Base-by-base conservation (phyloP, 1,284 basidiomycete species). In the Lentinula novae-zelandiae region DNA sequence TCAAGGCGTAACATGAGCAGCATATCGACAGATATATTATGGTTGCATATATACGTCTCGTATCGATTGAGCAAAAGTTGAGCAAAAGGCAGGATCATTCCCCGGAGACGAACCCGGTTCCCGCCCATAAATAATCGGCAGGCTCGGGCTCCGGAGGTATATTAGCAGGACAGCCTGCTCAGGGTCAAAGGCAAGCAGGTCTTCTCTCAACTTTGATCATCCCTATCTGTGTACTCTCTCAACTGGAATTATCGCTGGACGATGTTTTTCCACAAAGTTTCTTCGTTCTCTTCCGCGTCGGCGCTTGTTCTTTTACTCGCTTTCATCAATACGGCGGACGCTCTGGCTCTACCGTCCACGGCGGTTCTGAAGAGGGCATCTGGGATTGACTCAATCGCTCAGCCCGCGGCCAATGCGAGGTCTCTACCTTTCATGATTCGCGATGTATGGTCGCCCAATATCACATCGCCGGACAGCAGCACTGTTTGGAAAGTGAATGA, bases 401-500 rank as follows among this genome's bases (percentile, higher is more conserved):
- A 31, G 49, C 49, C 49, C 33, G 13, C 13, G 49, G 63, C 51
- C 46, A 52, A 56, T 38, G 62, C 60, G 63, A 60, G 17, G n/a
- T 46, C 44, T 3, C 6, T 22, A 20, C 5, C 44, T 46, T 49
- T 67, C 48, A 49, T 58, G 22, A 60, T 48, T 63, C 69, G 72
- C 62, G 65, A 64, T 17, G 64, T 70, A 54, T 69, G 67, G 62
- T 67, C 64, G 60, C 71, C 71, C 39, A 67, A 66, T 51, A 73
- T 75, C 61, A 71, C 67, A 54, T 68, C 65, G 44, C 73, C 74
- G 13, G 65, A 65, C 49, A 61, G 62, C 54, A 64, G 52, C n/a
- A 71, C 71, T 6, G 63, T 67, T 27, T 75, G 73, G 74, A 64
- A 60, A 27, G 63, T 60, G 46, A 68, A 68, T 42, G 68, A 67